phyloP scores from a whole-genome alignment of 345 rosid species.

The Tarenaya hassleriana region DNA sequence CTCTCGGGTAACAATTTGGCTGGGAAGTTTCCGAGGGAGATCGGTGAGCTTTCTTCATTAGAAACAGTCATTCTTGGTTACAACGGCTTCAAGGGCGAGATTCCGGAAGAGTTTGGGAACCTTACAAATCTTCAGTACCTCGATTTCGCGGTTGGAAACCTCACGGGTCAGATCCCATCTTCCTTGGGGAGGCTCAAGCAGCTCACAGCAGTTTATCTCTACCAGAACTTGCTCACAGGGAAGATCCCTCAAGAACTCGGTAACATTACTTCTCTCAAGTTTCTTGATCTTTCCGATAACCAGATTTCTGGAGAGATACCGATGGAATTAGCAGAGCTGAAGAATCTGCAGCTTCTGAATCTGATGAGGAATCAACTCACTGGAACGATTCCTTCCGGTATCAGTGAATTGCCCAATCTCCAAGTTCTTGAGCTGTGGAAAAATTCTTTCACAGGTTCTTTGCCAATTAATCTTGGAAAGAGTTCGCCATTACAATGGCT shows the following conservation, averaged over 20 bases:
- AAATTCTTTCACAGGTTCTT: constrained; percentile 51
- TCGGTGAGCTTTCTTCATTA: constrained; percentile 52
- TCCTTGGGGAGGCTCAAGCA: constrained; percentile 45
- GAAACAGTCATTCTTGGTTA: constrained; percentile 68
- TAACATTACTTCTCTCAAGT: constrained; percentile 43
- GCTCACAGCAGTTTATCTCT: constrained; percentile 61
- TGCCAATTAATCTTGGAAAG: constrained; percentile 56
- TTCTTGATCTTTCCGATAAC: constrained; percentile 69
- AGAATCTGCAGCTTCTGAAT: constrained; percentile 60
- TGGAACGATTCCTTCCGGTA: constrained; percentile 43
- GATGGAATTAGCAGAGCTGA: constrained; percentile 38
- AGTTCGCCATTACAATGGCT: constrained; percentile 57
- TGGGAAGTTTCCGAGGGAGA: constrained; percentile 49
- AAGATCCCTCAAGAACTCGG: constrained; percentile 58
- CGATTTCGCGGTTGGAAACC: constrained; percentile 65
- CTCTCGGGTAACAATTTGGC: constrained; percentile 69
- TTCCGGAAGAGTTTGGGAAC: constrained; percentile 65
- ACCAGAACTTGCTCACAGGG: constrained; percentile 54
- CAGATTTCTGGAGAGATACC: constrained; percentile 67
- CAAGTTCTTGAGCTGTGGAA: constrained; percentile 72
- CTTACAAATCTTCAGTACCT: constrained; percentile 56
- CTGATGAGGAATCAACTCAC: constrained; percentile 64
- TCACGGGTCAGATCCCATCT: constrained; percentile 56
- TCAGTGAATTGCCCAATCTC: constrained; percentile 52
- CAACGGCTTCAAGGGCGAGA: constrained; percentile 56